phyloP scores from a whole-genome alignment of 1,284 basidiomycete species.

The Cutaneotrichosporon dermatis region DNA sequence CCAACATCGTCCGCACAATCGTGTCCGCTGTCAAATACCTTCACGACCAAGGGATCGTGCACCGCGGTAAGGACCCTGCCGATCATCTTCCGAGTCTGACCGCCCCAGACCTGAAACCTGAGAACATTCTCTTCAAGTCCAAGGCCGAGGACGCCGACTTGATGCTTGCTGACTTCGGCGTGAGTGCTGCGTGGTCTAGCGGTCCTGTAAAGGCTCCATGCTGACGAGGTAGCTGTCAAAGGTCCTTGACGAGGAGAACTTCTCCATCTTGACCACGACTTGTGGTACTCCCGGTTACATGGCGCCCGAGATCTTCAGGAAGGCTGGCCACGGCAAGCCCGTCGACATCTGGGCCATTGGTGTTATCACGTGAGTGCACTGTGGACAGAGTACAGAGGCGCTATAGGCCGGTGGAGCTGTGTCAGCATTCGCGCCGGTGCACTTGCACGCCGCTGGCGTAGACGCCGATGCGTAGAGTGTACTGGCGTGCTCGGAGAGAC shows the following conservation, averaged over 20 bases:
- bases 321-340: constrained; percentile 90
- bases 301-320: constrained; percentile 98
- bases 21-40: constrained; percentile 85
- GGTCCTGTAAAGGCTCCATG: too few species aligned
- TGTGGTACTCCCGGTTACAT: constrained; percentile 78
- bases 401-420: too few species aligned
- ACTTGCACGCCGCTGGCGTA: too few species aligned
- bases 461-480: too few species aligned
- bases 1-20: constrained; percentile 80
- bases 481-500: too few species aligned
- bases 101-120: constrained; percentile 80
- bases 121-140: constrained; percentile 92
- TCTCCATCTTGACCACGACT: constrained; percentile 84
- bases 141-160: constrained; percentile 87
- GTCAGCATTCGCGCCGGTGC: too few species aligned
- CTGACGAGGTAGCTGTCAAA: constrained; percentile 48
- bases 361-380: constrained; percentile 63
- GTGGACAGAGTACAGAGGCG: too few species aligned
- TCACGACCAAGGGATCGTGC: constrained; percentile 90
- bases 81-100: neutral
- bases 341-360: constrained; percentile 98
- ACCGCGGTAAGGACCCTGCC: constrained; percentile 60
- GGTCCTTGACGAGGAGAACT: constrained; percentile 84
- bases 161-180: constrained; percentile 96
- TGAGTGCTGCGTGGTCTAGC: constrained; percentile 51